Evolutionary conservation across 2,329 filamentous ascomycete species (phyloP).

Genomic region (Periconia macrospinosa): DNA sequence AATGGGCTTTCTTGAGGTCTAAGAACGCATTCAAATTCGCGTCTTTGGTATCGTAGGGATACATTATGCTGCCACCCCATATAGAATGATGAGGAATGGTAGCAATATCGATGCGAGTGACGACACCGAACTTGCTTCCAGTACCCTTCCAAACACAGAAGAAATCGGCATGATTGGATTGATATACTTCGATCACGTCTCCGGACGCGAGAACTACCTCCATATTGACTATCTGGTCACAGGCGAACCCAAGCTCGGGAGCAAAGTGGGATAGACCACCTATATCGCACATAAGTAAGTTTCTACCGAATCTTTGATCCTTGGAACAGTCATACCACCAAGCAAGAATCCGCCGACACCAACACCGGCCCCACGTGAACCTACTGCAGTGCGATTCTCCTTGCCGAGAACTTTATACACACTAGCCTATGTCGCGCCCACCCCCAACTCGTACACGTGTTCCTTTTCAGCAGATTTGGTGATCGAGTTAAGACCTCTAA

Average conservation of each 20-base stretch:
- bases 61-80: constrained; percentile 25
- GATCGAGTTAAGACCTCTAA: too few relatives aligned
- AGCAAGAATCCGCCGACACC: too few relatives aligned
- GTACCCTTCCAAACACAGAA: constrained; percentile 45
- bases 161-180: constrained; percentile 39
- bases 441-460: neutral
- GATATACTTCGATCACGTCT: constrained; percentile 42
- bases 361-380: neutral
- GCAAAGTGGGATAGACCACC: neutral
- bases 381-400: neutral
- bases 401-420: neutral
- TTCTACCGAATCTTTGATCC: neutral
- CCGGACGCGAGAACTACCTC: constrained; percentile 51
- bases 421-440: neutral
- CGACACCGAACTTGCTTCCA: constrained; percentile 25
- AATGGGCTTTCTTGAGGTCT: neutral
- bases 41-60: neutral
- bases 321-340: too few relatives aligned
- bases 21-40: neutral
- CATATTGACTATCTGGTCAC: constrained; percentile 9
- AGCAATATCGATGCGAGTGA: constrained; percentile 16
- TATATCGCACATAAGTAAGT: neutral
- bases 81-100: neutral
- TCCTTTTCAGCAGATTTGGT: too few relatives aligned
- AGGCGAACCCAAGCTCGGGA: constrained; percentile 12